These are phyloP conservation scores for Neonectria ditissima DNA, from an alignment of 2,329 filamentous ascomycete species.

Conservation along the genomic window DNA sequence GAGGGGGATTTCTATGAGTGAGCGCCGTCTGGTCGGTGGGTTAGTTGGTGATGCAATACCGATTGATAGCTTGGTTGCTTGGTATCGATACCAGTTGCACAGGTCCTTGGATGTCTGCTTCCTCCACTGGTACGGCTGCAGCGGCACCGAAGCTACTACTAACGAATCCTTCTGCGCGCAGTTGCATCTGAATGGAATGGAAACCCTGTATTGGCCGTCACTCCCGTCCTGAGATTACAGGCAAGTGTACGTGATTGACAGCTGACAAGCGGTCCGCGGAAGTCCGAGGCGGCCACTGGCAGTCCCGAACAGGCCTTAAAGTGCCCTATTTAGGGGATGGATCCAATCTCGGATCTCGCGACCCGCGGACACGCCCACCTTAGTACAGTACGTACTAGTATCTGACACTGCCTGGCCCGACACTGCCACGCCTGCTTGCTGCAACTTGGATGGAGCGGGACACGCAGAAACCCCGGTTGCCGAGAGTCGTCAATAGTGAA, in stretches of 20 bases:
- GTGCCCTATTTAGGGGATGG: conserved; percentile 14
- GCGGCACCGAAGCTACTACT: neutral
- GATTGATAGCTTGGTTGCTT: neutral
- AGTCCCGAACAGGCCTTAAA: neutral
- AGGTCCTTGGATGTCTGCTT: too few relatives aligned
- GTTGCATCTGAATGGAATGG: too few relatives aligned
- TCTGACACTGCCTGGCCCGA: too few relatives aligned
- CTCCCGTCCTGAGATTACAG: neutral
- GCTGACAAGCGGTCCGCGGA: neutral
- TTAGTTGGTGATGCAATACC: conserved; percentile 1
- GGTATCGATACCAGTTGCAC: too few relatives aligned
- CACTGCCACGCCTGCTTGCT: neutral
- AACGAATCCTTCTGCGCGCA: neutral
- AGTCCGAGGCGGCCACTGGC: neutral
- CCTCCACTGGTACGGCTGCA: too few relatives aligned
- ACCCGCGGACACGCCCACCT: conserved; percentile 35
- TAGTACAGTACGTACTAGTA: too few relatives aligned
- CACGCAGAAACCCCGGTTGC: neutral
- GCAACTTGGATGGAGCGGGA: neutral
- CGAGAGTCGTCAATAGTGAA: neutral
- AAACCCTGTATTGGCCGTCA: neutral
- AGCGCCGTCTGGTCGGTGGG: neutral
- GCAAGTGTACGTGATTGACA: neutral
- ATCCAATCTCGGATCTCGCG: conserved; percentile 36
- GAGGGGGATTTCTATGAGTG: neutral